Evolutionary conservation across 1,284 basidiomycete genomes (phyloP), one percentile per base, ranked within the genome.

Genomic region (Irpex sp.): DNA sequence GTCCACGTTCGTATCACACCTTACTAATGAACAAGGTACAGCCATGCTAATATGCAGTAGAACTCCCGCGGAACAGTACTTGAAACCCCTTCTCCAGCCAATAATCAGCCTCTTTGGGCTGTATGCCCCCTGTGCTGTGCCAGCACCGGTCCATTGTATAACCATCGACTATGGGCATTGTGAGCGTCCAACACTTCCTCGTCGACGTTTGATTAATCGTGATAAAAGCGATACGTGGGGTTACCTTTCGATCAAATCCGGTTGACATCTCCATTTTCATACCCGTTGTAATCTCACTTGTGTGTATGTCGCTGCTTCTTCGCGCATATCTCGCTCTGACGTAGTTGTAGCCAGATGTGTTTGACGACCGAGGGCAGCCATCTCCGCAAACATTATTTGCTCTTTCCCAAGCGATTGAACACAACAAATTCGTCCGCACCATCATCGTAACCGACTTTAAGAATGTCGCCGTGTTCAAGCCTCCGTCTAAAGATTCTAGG

Each of bases 381-480:
- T 49, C 37, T 51, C 7, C 15, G 11, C 44, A n/a, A 26, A 37
- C 44, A 19, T 17, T 44, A 37, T 59, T 15, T 8, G 36, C 44
- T 17, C 9, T 59, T 13, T 59, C n/a, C 26, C 9, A 19, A 15
- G 44, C 58, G 19, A 15, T 59, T 8, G 40, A 59, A 15, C 26
- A 48, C 13, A 15, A 40, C 44, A 48, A 17, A n/a, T 57, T 15
- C 37, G 44, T 31, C 15, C 8, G 15, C 8, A 19, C 58, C 48
- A 36, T 61, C 49, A 55, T 61, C 34, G 59, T 61, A n/a, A 57
- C 59, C 31, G 49, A 61, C 21, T 55, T 61, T 31, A 61, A 52
- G 34, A 49, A 61, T 37, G 57, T 47, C n/a, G 47, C 21, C 17
- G 31, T 61, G 7, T 61, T 61, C 38, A 11, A 56, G 13, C 55